Percentiles rank a stretch among this genome's conserved stretches.
Evolutionary conservation across 2,329 filamentous ascomycete genomes (phyloP).

Genomic region (Pleomassaria siparia): DNA sequence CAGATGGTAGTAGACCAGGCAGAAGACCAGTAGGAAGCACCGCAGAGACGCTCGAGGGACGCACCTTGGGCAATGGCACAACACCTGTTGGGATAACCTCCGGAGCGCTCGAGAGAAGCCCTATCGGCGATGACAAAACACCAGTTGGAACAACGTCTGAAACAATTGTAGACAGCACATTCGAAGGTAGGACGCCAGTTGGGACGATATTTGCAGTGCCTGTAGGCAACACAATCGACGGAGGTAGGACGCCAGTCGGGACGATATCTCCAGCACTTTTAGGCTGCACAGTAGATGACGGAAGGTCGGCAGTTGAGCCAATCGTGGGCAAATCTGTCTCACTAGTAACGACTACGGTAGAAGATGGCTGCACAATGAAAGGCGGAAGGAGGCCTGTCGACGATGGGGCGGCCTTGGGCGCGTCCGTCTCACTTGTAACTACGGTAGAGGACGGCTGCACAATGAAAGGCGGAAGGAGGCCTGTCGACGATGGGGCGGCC

Average conservation of each 20-base stretch:
- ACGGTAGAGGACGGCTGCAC: too few relatives aligned
- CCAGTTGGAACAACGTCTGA: constrained; percentile 4
- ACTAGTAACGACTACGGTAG: background rate
- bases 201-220: too few relatives aligned
- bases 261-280: too few relatives aligned
- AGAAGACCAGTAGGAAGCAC: background rate
- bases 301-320: too few relatives aligned
- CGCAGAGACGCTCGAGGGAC: background rate
- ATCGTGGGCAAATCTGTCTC: background rate
- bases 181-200: too few relatives aligned
- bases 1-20: background rate
- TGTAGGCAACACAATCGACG: too few relatives aligned
- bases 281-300: too few relatives aligned
- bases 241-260: too few relatives aligned
- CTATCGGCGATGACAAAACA: constrained; percentile 4
- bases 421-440: too few relatives aligned
- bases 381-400: constrained; percentile 11
- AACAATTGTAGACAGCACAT: background rate
- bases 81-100: constrained; percentile 19
- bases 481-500: too few relatives aligned
- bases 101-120: constrained; percentile 1
- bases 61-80: constrained; percentile 5
- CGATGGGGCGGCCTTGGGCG: too few relatives aligned
- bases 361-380: constrained; percentile 11
- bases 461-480: too few relatives aligned